phyloP scores from a whole-genome alignment of 225 moss, liverwort and hornwort species.

The Polytrichum formosum region DNA sequence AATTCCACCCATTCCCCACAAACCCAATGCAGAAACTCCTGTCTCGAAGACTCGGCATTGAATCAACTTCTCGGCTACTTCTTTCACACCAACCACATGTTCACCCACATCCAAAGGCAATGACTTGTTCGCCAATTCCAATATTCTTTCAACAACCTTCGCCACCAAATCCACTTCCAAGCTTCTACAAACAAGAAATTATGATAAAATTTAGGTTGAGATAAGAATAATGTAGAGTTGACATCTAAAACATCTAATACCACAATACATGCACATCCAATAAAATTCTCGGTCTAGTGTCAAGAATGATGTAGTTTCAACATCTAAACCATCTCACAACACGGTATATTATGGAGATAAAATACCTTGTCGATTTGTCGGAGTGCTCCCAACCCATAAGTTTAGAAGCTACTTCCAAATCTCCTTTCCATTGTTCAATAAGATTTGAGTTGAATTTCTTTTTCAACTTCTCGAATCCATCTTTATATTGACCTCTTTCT shows the following conservation, averaged over 20 bases:
- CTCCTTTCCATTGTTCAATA: background rate
- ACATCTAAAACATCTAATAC: background rate
- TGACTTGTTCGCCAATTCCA: background rate
- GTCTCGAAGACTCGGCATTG: background rate
- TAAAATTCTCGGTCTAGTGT: too few species aligned
- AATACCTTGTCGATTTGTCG: background rate
- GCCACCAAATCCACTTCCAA: background rate
- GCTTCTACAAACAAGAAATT: too few species aligned
- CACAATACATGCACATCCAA: too few species aligned
- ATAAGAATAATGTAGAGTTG: background rate
- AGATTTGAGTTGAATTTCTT: background rate
- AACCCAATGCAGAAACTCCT: background rate
- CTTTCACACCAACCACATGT: background rate
- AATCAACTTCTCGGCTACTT: background rate
- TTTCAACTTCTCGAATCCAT: background rate
- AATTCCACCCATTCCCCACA: constrained; percentile 19
- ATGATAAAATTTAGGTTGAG: background rate
- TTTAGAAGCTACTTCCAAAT: background rate
- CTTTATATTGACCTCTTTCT: background rate
- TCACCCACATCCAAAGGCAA: background rate
- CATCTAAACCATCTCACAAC: background rate
- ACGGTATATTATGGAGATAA: background rate
- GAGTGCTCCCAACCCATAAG: constrained; percentile 2
- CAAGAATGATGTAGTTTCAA: background rate
- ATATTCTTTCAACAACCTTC: background rate